These are phyloP conservation scores for Saccharomyces jurei DNA, from an alignment of 805 yeast species.

Conservation along the genomic window DNA sequence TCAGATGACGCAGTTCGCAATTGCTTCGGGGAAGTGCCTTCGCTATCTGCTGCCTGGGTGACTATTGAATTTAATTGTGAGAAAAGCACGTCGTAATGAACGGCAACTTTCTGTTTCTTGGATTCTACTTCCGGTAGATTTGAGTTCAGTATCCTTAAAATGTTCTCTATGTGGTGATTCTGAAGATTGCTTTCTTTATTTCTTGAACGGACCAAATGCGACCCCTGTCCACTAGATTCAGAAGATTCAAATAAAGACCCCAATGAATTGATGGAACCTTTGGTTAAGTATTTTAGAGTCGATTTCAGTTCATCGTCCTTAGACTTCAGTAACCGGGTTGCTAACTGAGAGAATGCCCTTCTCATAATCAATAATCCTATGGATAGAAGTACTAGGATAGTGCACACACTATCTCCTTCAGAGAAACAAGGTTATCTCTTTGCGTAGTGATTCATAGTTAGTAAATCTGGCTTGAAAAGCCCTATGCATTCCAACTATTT, in stretches of 20 bases:
- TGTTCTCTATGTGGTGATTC: conserved; percentile 18
- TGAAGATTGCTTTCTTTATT: conserved; percentile 6
- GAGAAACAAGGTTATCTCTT: neutral
- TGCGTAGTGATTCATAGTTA: neutral
- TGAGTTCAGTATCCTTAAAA: conserved; percentile 22
- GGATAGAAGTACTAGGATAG: neutral
- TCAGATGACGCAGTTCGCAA: conserved; percentile 3
- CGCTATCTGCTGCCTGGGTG: conserved; percentile 11
- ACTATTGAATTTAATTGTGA: conserved; percentile 20
- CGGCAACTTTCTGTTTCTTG: conserved; percentile 16
- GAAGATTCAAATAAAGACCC: conserved; percentile 5
- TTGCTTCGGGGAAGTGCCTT: neutral
- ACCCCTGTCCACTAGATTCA: conserved; percentile 2
- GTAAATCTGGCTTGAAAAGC: neutral
- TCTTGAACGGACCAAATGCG: neutral
- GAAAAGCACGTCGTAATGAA: conserved; percentile 25
- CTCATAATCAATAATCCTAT: conserved; percentile 4
- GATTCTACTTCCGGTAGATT: conserved; percentile 21
- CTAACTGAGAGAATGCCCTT: conserved; percentile 16
- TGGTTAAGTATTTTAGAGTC: conserved; percentile 21
- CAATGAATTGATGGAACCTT: conserved; percentile 5
- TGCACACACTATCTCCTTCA: neutral
- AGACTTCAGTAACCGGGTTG: conserved; percentile 12
- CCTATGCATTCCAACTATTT: neutral
- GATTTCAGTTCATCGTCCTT: conserved; percentile 20